Conservation (phyloP, 1,139 yeast species). For the Debaryomyces sp. region DNA sequence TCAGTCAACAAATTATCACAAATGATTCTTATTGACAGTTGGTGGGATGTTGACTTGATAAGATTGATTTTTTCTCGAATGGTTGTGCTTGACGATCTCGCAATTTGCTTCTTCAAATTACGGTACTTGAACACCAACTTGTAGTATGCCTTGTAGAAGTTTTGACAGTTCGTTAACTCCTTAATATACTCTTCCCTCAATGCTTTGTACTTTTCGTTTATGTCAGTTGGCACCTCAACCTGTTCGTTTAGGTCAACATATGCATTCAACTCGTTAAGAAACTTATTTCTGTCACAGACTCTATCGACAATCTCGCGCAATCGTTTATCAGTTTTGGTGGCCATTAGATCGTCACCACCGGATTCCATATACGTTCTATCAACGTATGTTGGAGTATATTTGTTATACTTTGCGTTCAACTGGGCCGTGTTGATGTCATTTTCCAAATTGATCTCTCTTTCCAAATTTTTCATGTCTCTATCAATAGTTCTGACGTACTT, state of each 20-base stretch:
- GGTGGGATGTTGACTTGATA: conserved; percentile 27
- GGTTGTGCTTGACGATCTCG: conserved; percentile 11
- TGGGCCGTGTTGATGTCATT: conserved; percentile 6
- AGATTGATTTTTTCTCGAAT: conserved; percentile 25
- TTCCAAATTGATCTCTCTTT: conserved; percentile 5
- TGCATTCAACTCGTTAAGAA: conserved; percentile 24
- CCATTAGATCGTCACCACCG: not conserved
- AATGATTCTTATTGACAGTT: conserved; percentile 22
- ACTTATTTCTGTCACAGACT: conserved; percentile 20
- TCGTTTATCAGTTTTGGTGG: not conserved
- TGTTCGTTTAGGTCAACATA: conserved; percentile 22
- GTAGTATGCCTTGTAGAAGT: conserved; percentile 40
- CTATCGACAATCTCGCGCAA: not conserved
- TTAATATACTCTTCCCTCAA: conserved; percentile 35
- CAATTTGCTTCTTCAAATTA: conserved; percentile 28
- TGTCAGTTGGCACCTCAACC: conserved; percentile 11
- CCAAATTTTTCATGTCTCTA: conserved; percentile 1
- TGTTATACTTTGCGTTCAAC: conserved; percentile 5
- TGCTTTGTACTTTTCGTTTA: conserved; percentile 25
- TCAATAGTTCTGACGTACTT: not conserved
- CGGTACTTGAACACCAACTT: conserved; percentile 45
- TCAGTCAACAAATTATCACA: conserved; percentile 29
- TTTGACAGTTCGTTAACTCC: conserved; percentile 33
- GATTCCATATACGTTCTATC: not conserved
- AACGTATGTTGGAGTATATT: not conserved